Evolutionary conservation across 768 basidiomycete genomes (phyloP).

Genomic region (Omphalotus guepiniiformis): DNA sequence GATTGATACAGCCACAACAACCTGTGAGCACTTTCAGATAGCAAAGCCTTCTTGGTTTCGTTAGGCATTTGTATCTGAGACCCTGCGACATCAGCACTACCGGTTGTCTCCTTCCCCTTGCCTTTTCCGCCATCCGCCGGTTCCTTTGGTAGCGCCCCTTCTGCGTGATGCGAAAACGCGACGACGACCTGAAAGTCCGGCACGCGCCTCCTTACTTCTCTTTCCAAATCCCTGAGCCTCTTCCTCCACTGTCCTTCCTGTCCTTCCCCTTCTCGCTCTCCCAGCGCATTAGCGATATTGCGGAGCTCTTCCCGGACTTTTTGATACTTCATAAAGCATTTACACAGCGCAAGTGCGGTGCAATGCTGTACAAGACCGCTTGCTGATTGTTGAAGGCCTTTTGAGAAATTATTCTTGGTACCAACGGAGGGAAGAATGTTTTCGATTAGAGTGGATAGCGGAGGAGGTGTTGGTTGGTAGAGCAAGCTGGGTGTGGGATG

Average conservation of each 20-base stretch:
- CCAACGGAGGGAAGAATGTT: slow-evolving; percentile 73
- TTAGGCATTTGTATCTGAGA: slow-evolving; percentile 1
- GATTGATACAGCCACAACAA: slow-evolving; percentile 84
- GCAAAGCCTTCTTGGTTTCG: slow-evolving; percentile 48
- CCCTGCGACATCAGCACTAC: background rate
- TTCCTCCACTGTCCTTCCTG: slow-evolving; percentile 68
- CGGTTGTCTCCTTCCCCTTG: slow-evolving; percentile 4
- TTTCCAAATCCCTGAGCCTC: slow-evolving; percentile 63
- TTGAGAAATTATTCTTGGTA: slow-evolving; percentile 71
- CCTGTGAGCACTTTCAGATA: slow-evolving; percentile 77
- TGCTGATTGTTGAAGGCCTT: slow-evolving; percentile 62
- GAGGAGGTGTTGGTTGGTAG: slow-evolving; percentile 72
- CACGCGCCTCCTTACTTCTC: slow-evolving; percentile 68
- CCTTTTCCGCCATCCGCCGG: background rate
- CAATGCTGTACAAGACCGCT: slow-evolving; percentile 77
- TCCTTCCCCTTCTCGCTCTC: slow-evolving; percentile 43
- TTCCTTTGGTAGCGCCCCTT: background rate
- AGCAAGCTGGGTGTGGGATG: slow-evolving; percentile 26
- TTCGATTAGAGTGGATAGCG: slow-evolving; percentile 64
- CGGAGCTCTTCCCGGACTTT: slow-evolving; percentile 45
- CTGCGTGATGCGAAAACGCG: slow-evolving; percentile 62
- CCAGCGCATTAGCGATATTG: slow-evolving; percentile 48
- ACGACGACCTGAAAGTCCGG: slow-evolving; percentile 88
- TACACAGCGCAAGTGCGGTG: slow-evolving; percentile 71
- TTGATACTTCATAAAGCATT: slow-evolving; percentile 70